Evolutionary conservation across 2,329 filamentous ascomycete genomes (phyloP), one percentile per base, ranked within the genome.

Genomic region (Microcyclospora tardicrescens): DNA sequence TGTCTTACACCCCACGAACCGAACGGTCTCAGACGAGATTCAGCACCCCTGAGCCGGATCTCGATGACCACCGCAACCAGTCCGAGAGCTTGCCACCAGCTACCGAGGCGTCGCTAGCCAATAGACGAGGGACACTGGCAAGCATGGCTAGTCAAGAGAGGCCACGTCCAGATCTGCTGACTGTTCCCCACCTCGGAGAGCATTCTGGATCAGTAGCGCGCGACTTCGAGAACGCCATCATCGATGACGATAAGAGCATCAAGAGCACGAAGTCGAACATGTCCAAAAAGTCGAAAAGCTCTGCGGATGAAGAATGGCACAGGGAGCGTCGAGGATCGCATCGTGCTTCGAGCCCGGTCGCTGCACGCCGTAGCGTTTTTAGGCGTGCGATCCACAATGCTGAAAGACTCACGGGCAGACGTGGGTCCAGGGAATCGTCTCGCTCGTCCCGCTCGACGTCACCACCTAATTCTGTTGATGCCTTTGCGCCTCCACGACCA

Each of bases 381-480:
- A 55, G 65, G 32, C 61, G 65, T 16, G 43, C 53, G 15, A 40
- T 49, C 32, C 50, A 55, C 43, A 51, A 51, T 32, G 36, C 50
- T 3, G 44, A 43, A 37, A 42, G 42, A n/a, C 47, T 49, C 15
- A 29, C 24, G 10, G 45, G 43, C 3, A 24, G 19, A 24, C 39
- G 46, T 14, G 42, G 16, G 6, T 50, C 49, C 50, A 58, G 44
- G 50, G 61, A 52, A 1, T 52, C 51, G 15, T 54, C 51, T 9
- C 12, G 30, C 12, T 71, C 71, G 15, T 75, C 73, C 35, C 73
- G 84, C 39, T 85, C 84, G 1, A 67, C 75, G 2, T 96, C 91
- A 5, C 89, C 89, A 10, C 91, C 91, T 6, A 98, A 95, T 61
- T 98, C 91, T 0, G 86, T 98, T 37, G 93, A 96, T 60, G 91